Percentiles rank a stretch among this genome's conserved stretches.
Evolutionary conservation across 1,139 yeast genomes (phyloP).

Genomic region (Zhuliangozyma blackwelliae): DNA sequence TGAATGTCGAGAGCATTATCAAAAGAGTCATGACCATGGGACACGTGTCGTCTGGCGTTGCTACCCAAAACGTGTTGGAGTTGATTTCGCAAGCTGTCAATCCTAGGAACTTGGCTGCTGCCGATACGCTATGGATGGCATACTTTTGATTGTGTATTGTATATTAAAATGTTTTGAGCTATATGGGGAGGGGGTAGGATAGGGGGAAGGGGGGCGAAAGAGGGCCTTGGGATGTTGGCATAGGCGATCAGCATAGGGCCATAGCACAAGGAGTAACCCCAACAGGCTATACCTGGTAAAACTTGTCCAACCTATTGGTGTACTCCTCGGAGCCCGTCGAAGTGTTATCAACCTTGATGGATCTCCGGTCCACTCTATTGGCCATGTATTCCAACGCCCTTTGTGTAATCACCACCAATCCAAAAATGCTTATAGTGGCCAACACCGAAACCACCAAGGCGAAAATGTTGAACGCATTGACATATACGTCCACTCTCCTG

Average conservation of each 20-base stretch:
- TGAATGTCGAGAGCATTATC: conserved; percentile 81
- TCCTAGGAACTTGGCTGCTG: conserved; percentile 88
- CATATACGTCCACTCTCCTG: conserved; percentile 17
- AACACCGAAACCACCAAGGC: conserved; percentile 12
- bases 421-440: conserved; percentile 10
- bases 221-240: too few species aligned
- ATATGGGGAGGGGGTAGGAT: too few species aligned
- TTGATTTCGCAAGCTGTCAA: conserved; percentile 93
- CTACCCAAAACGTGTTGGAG: conserved; percentile 91
- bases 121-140: conserved; percentile 96
- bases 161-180: neutral
- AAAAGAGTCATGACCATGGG: conserved; percentile 69
- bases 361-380: conserved; percentile 18
- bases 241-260: too few species aligned
- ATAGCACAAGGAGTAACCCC: too few species aligned
- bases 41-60: conserved; percentile 71
- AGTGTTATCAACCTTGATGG: conserved; percentile 4
- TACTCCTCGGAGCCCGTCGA: conserved; percentile 4
- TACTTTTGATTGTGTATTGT: conserved; percentile 40
- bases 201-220: too few species aligned
- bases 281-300: conserved; percentile 5
- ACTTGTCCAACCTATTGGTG: conserved; percentile 4
- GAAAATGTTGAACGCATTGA: conserved; percentile 14
- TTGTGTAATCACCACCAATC: conserved; percentile 10
- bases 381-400: conserved; percentile 15